These are phyloP conservation scores for Trichoderma guizhouense DNA, from an alignment of 2,329 filamentous ascomycete species.

Conservation along the genomic window DNA sequence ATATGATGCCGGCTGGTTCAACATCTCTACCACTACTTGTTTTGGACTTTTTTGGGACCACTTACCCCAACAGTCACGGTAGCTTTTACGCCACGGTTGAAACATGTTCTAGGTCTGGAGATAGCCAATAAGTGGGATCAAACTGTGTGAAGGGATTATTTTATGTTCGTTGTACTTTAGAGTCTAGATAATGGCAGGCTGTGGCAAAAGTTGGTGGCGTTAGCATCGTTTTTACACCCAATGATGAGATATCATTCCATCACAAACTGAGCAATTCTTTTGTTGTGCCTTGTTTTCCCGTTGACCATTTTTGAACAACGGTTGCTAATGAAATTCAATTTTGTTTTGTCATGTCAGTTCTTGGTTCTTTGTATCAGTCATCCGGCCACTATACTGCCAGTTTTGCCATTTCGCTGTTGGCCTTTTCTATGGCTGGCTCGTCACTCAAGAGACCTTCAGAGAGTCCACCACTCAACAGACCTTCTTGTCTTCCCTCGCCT, in stretches of 20 bases:
- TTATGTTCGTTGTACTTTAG: constrained; percentile 41
- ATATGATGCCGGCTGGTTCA: constrained; percentile 19
- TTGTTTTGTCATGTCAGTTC: neutral
- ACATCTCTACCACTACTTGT: constrained; percentile 19
- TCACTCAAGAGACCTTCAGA: neutral
- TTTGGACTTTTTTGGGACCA: constrained; percentile 22
- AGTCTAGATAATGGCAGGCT: constrained; percentile 30
- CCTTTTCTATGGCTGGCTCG: constrained; percentile 11
- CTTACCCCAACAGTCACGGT: constrained; percentile 23
- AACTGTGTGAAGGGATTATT: constrained; percentile 31
- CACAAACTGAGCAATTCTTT: neutral
- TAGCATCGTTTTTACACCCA: neutral
- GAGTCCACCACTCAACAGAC: neutral
- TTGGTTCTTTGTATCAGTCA: neutral
- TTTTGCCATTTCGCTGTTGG: constrained; percentile 31
- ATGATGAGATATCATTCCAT: neutral
- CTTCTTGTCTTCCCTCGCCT: neutral
- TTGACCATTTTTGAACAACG: neutral
- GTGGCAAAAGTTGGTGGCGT: constrained; percentile 24
- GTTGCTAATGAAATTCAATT: neutral
- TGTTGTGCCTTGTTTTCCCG: neutral
- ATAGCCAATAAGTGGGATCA: constrained; percentile 33
- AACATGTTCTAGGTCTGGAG: constrained; percentile 37
- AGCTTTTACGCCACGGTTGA: constrained; percentile 31
- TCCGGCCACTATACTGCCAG: constrained; percentile 27